Evolutionary conservation across 495 filamentous ascomycete genomes (phyloP).

Genomic region (Penicillium chermesinum): DNA sequence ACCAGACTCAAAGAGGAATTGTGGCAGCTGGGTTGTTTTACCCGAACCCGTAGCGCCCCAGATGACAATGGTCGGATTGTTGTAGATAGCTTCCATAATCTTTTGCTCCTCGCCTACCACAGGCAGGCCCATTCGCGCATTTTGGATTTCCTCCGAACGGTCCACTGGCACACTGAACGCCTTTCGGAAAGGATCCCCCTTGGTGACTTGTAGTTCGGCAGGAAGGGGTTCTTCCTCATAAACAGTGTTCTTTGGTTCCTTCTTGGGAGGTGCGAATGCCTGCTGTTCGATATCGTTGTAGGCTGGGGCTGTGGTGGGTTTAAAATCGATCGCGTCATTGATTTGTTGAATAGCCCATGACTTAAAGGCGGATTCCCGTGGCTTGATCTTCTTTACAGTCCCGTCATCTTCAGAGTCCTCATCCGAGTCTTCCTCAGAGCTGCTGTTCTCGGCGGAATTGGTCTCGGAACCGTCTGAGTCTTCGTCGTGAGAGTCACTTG

Average conservation of each 20-base stretch:
- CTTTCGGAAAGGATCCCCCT: constrained; percentile 58
- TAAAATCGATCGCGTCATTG: constrained; percentile 66
- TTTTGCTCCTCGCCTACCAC: constrained; percentile 94
- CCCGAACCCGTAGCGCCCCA: constrained; percentile 95
- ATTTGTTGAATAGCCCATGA: constrained; percentile 83
- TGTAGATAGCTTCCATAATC: constrained; percentile 96
- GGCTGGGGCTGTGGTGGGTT: constrained; percentile 40
- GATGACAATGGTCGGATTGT: constrained; percentile 81
- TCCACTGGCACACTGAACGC: constrained; percentile 70
- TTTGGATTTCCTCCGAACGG: constrained; percentile 68
- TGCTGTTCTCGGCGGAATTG: constrained; percentile 7
- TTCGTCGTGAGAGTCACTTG: constrained; percentile 21
- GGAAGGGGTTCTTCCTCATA: constrained; percentile 72
- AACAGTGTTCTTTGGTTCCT: constrained; percentile 36
- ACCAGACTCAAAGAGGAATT: constrained; percentile 91
- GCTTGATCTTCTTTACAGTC: constrained; percentile 34
- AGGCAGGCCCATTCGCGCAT: constrained; percentile 71
- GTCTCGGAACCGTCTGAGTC: constrained; percentile 1
- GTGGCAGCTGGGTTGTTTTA: constrained; percentile 95
- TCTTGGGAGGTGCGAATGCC: constrained; percentile 23
- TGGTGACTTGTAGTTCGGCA: constrained; percentile 61
- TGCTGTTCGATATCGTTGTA: constrained; percentile 19
- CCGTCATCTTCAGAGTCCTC: constrained; percentile 34
- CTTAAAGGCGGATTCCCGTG: constrained; percentile 74
- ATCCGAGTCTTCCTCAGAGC: constrained; percentile 8